phyloP scores from a whole-genome alignment of 192 early-diverging fungal genomes.

The Podochytrium sp. region DNA sequence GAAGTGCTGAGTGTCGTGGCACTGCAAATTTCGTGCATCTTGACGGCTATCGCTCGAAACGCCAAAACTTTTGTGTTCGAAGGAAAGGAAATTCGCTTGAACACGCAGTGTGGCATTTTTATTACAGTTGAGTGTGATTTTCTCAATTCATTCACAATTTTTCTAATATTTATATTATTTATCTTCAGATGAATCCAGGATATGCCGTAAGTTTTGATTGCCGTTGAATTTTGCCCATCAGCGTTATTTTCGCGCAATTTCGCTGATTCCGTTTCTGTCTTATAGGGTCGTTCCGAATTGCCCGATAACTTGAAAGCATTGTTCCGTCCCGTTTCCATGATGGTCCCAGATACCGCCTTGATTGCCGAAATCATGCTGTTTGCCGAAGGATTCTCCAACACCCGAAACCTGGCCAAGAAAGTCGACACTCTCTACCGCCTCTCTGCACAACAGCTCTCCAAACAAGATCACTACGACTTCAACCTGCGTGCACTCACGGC shows the following conservation, averaged over 20 bases:
- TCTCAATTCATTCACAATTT: not conserved
- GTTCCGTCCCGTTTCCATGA: conserved; percentile 67
- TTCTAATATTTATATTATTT: conserved; percentile 37
- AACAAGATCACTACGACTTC: conserved; percentile 70
- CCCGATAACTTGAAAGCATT: conserved; percentile 64
- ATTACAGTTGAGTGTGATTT: not conserved
- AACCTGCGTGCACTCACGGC: conserved; percentile 58
- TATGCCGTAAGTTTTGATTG: too few species aligned
- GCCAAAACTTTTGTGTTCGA: conserved; percentile 60
- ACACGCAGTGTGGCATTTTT: conserved; percentile 42
- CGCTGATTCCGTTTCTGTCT: too few species aligned
- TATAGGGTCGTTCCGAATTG: conserved; percentile 59
- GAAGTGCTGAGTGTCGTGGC: conserved; percentile 65
- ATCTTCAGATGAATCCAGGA: conserved; percentile 67
- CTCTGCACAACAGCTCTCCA: conserved; percentile 62
- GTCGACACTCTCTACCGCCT: conserved; percentile 65
- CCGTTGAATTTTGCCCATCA: too few species aligned
- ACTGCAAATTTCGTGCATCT: conserved; percentile 59
- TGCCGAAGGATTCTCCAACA: conserved; percentile 66
- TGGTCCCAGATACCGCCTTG: conserved; percentile 63
- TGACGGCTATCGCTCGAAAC: conserved; percentile 53
- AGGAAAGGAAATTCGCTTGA: conserved; percentile 61
- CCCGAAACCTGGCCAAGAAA: conserved; percentile 56
- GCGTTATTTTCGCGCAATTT: too few species aligned
- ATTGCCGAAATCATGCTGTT: conserved; percentile 72